A percentile compares a stretch with the other conserved stretches of the same genome.
Conservation (phyloP, 1,284 basidiomycete species). For the Mycena citricolor region DNA sequence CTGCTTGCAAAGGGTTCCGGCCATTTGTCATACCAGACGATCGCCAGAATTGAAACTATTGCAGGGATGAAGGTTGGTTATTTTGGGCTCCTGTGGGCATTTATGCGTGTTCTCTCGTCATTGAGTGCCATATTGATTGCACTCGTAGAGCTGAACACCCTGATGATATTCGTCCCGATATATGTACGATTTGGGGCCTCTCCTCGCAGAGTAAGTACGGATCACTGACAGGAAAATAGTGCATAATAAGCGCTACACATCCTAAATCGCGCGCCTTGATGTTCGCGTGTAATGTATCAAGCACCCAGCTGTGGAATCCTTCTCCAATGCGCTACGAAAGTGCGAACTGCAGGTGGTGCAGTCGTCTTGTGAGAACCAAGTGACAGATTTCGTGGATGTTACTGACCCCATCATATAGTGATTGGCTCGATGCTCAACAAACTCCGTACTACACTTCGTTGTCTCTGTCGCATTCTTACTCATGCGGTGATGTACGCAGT, state of each 20-base stretch:
- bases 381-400: not conserved
- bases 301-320: conserved; percentile 4
- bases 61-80: conserved; percentile 16
- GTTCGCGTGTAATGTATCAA: conserved; percentile 61
- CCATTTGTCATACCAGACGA: no score
- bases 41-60: no score
- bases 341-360: conserved; percentile 87
- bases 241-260: conserved; percentile 59
- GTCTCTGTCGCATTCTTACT: conserved; percentile 27
- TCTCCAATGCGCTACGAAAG: conserved; percentile 62
- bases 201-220: not conserved
- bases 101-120: conserved; percentile 3
- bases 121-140: not conserved
- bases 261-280: conserved; percentile 57
- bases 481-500: conserved; percentile 34
- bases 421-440: conserved; percentile 81
- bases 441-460: no score
- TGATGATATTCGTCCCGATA: conserved; percentile 54
- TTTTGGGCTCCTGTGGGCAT: conserved; percentile 15
- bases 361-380: conserved; percentile 56
- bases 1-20: no score
- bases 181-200: conserved; percentile 45
- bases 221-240: conserved; percentile 39
- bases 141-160: conserved; percentile 60
- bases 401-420: conserved; percentile 42